Percentiles rank a stretch among this genome's conserved stretches.
These are phyloP conservation scores for Gaillardinia entomophila DNA, from an alignment of 805 yeast species.

Conservation along the genomic window DNA sequence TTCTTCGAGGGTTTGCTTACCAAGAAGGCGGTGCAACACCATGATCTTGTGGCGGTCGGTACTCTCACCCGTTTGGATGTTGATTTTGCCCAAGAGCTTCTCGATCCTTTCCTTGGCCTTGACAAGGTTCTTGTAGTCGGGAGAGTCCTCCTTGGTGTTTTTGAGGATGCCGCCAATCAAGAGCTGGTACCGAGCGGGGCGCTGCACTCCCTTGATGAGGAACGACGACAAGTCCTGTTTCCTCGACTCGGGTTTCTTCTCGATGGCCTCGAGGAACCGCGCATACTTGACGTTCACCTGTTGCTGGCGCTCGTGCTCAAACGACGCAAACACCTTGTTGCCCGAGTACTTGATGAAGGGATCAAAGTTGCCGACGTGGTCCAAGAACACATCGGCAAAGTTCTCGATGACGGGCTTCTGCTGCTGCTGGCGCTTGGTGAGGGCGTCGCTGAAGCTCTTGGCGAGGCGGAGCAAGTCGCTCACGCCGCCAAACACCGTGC, in stretches of 20 bases:
- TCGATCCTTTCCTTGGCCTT: conserved; percentile 73
- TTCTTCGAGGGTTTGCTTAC: conserved; percentile 78
- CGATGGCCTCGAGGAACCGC: conserved; percentile 88
- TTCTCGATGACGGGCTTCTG: conserved; percentile 77
- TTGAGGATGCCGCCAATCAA: conserved; percentile 78
- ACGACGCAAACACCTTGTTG: conserved; percentile 90
- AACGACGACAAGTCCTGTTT: conserved; percentile 90
- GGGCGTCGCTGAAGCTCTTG: conserved; percentile 79
- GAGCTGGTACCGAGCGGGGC: conserved; percentile 92
- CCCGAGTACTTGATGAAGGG: conserved; percentile 94
- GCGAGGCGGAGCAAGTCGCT: conserved; percentile 82
- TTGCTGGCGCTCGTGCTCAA: conserved; percentile 91
- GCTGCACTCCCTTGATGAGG: conserved; percentile 88
- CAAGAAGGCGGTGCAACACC: conserved; percentile 50
- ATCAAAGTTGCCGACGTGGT: conserved; percentile 79
- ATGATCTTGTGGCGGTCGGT: conserved; percentile 88
- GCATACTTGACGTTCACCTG: conserved; percentile 86
- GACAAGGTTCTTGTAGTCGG: conserved; percentile 63
- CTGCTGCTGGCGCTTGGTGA: conserved; percentile 77
- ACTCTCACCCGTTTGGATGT: conserved; percentile 87
- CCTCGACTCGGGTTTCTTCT: conserved; percentile 76
- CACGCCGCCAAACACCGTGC: conserved; percentile 88
- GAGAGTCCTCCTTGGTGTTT: conserved; percentile 68
- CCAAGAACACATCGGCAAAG: conserved; percentile 82
- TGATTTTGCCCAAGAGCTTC: conserved; percentile 69